phyloP scores from a whole-genome alignment of 2,329 filamentous ascomycete species.

The Microdochium bolleyi region DNA sequence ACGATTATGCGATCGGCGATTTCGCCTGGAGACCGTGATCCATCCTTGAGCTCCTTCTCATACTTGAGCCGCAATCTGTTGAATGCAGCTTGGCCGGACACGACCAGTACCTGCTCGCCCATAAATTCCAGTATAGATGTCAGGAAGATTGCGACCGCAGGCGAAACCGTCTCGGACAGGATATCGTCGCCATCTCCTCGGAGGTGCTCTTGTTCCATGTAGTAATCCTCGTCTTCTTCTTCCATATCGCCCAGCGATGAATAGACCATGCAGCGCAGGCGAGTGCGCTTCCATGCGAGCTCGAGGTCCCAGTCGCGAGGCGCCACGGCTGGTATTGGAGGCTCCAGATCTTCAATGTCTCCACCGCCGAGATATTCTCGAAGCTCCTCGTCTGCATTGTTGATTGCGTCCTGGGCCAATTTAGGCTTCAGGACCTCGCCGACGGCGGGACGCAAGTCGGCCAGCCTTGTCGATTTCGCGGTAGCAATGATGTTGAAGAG shows the following conservation, averaged over 20 bases:
- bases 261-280: conserved; percentile 95
- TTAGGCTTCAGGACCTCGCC: conserved; percentile 82
- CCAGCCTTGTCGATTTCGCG: conserved; percentile 70
- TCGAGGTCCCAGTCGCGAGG: conserved; percentile 77
- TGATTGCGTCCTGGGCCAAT: conserved; percentile 76
- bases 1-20: conserved; percentile 65
- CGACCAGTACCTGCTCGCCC: conserved; percentile 82
- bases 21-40: conserved; percentile 34
- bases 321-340: conserved; percentile 41
- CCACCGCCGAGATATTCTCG: conserved; percentile 76
- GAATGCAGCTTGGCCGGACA: conserved; percentile 78
- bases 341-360: conserved; percentile 63
- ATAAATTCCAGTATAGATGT: conserved; percentile 93
- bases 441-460: conserved; percentile 71
- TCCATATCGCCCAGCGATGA: conserved; percentile 94
- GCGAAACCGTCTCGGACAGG: conserved; percentile 66
- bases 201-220: conserved; percentile 73
- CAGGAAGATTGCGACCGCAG: conserved; percentile 89
- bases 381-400: conserved; percentile 78
- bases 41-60: conserved; percentile 50
- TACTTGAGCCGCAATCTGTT: conserved; percentile 53
- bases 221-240: conserved; percentile 91
- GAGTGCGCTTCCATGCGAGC: conserved; percentile 85
- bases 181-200: conserved; percentile 48
- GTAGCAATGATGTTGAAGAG: conserved; percentile 82